These are phyloP conservation scores for Saturnispora mendoncae DNA, from an alignment of 805 yeast genomes.

Conservation along the genomic window DNA sequence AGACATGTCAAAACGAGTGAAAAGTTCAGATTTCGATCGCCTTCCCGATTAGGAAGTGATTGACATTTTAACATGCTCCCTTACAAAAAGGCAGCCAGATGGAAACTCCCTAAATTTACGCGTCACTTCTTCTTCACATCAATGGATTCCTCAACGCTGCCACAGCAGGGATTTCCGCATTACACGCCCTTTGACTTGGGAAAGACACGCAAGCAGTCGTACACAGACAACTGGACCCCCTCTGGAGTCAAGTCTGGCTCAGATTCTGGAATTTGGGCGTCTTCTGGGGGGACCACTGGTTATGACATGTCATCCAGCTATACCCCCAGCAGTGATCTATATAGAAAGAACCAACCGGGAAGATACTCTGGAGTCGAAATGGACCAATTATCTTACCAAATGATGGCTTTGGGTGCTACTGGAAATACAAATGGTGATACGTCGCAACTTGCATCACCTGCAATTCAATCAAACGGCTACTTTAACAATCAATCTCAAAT, in stretches of 20 bases:
- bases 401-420: slow-evolving; percentile 19
- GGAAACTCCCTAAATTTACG: background rate
- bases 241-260: too few species aligned
- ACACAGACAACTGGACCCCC: too few species aligned
- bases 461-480: background rate
- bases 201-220: background rate
- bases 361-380: slow-evolving; percentile 20
- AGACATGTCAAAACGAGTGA: background rate
- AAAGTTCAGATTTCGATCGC: background rate
- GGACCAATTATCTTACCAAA: slow-evolving; percentile 23
- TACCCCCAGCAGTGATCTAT: background rate
- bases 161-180: background rate
- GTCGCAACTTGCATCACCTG: slow-evolving; percentile 12
- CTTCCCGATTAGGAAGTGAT: slow-evolving; percentile 6
- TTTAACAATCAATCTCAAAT: background rate
- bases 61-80: slow-evolving; percentile 6
- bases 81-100: background rate
- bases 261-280: too few species aligned
- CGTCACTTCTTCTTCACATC: background rate
- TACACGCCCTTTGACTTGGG: background rate
- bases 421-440: slow-evolving; percentile 9
- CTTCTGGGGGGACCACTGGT: too few species aligned
- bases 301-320: too few species aligned
- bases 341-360: background rate
- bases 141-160: background rate